A percentile compares a stretch with the other conserved stretches of the same genome.
Conservation (phyloP, 108 stramenopile genomes). For the Conticribra guillardii region DNA sequence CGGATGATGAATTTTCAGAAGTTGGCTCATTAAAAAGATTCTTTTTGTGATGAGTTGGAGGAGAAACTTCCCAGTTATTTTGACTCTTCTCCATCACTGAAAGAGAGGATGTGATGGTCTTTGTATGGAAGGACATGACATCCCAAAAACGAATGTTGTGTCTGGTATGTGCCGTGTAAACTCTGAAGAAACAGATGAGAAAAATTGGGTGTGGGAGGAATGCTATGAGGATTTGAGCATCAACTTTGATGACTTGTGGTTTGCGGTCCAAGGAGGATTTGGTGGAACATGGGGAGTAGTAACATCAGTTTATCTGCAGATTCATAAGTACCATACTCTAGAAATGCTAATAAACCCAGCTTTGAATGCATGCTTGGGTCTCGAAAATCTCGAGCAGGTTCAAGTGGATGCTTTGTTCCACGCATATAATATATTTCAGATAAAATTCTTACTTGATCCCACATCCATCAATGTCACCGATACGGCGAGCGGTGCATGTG, state of each 20-base stretch:
- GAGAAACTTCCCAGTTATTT: too few relatives aligned
- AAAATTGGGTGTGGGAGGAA: constrained; percentile 20
- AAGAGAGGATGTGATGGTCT: too few relatives aligned
- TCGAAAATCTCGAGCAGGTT: background rate
- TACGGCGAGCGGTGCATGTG: constrained; percentile 2
- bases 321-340: constrained; percentile 17
- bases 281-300: constrained; percentile 45
- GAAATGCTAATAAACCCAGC: background rate
- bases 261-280: constrained; percentile 33
- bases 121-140: constrained; percentile 16
- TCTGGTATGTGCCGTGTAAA: constrained; percentile 28
- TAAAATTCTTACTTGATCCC: constrained; percentile 20
- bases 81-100: too few relatives aligned
- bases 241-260: constrained; percentile 35
- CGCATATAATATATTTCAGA: background rate
- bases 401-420: background rate
- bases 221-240: constrained; percentile 26
- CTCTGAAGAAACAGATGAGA: constrained; percentile 23
- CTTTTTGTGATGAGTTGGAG: too few relatives aligned
- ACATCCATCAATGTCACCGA: constrained; percentile 5
- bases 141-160: constrained; percentile 20
- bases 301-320: constrained; percentile 24
- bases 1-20: too few relatives aligned
- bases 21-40: too few relatives aligned
- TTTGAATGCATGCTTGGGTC: background rate